Evolutionary conservation across 257 asterid genomes (phyloP), one percentile per base, ranked within the genome.

Genomic region (Fraxinus quadrangulata): DNA sequence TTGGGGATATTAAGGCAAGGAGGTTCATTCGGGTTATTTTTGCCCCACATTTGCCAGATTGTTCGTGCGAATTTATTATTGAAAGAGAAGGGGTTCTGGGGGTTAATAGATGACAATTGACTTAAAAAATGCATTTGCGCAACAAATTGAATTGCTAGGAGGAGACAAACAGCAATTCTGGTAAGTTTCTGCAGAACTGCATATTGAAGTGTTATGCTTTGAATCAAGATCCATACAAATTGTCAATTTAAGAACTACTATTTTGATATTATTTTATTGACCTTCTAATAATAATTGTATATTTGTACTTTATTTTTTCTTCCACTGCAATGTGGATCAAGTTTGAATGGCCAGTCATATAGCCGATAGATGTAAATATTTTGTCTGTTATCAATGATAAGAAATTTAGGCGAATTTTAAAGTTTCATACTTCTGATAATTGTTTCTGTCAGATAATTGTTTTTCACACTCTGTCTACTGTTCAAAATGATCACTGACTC

Each of bases 21-120:
- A 92, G 96, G 85, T 90, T 87, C 73, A 78, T 92, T n/a, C 82
- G 86, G 76, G 93, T 95, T 36, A 89, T 86, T 34, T 93, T 95
- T 77, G 96, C 99, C 3, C 98, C 97, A 49, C 97, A 91, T 82
- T 90, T 93, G 75, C 96, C 97, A 3, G 89, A 91, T 79, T 87
- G 90, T 72, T 86, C 87, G 11, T 86, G 93, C 70, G 92, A 95
- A 81, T 95, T 87, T 78, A 89, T 85, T 23, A 81, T 93, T 85
- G 84, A 75, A 42, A 85, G 89, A 84, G 96, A 89, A 84, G 96
- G 97, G 56, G 77, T 93, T 74, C 85, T 76, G 34, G 98, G 96
- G 67, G 82, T 87, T 14, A 84, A 83, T 31, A 74, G 87, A 30
- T 86, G 42, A 84, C 68, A 17, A 5, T 68, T 61, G 67, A 65